Conservation (phyloP, 805 yeast species). For the Scheffersomyces ergatensis region DNA sequence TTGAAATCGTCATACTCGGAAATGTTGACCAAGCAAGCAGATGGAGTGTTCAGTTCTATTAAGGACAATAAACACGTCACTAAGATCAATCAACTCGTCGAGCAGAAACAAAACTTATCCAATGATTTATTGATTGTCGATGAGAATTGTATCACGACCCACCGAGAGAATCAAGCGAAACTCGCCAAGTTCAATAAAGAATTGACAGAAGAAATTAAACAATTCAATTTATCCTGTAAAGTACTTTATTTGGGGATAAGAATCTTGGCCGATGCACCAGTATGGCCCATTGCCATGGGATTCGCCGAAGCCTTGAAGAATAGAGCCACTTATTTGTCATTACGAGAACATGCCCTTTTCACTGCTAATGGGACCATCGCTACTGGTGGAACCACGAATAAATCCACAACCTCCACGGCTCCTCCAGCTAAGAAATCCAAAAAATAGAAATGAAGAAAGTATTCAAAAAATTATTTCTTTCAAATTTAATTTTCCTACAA, state of each 20-base stretch:
- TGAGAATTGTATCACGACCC: conserved; percentile 16
- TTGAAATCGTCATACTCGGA: conserved; percentile 56
- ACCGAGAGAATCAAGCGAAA: conserved; percentile 17
- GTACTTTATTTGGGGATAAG: conserved; percentile 69
- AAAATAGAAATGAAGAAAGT: no score
- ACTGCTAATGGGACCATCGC: no score
- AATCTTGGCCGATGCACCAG: conserved; percentile 79
- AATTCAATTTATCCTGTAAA: conserved; percentile 52
- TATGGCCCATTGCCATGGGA: conserved; percentile 78
- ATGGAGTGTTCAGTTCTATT: conserved; percentile 50
- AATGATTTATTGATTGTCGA: conserved; percentile 13
- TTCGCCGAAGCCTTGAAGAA: conserved; percentile 78
- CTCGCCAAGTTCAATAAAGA: conserved; percentile 39
- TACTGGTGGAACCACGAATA: no score
- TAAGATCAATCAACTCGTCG: conserved; percentile 39
- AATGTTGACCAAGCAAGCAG: conserved; percentile 54
- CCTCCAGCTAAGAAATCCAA: no score
- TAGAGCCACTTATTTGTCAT: conserved; percentile 32
- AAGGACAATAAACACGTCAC: conserved; percentile 43
- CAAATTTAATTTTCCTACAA: no score
- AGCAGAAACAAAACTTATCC: conserved; percentile 15
- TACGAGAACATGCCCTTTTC: neutral
- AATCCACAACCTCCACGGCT: no score
- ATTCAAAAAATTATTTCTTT: no score
- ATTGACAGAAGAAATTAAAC: conserved; percentile 42